Percentiles rank a stretch among this genome's conserved stretches.
phyloP scores from a whole-genome alignment of 2,329 filamentous ascomycete species.

The Sporothrix globosa region DNA sequence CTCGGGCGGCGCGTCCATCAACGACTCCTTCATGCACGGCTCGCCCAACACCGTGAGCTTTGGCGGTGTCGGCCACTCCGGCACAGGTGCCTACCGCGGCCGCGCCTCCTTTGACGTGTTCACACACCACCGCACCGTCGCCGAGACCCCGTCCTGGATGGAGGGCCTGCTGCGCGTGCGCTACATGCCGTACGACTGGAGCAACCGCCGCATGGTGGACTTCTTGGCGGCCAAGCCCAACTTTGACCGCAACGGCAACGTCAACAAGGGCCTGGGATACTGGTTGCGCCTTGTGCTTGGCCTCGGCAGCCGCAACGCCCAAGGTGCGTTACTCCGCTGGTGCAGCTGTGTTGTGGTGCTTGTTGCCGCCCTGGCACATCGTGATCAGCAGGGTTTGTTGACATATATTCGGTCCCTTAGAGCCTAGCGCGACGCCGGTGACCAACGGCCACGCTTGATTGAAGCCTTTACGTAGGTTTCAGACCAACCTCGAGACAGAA shows the following conservation, averaged over 20 bases:
- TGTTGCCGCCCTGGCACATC: constrained; percentile 43
- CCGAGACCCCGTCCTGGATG: constrained; percentile 67
- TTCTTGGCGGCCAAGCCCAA: constrained; percentile 56
- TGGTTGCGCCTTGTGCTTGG: constrained; percentile 57
- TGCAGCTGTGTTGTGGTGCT: constrained; percentile 45
- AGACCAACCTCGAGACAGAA: not conserved
- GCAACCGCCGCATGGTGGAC: constrained; percentile 51
- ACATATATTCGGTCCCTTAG: constrained; percentile 20
- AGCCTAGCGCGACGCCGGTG: not conserved
- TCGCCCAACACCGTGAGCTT: constrained; percentile 73
- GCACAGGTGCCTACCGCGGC: constrained; percentile 76
- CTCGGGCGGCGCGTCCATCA: constrained; percentile 70
- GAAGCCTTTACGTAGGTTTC: no score
- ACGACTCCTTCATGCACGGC: constrained; percentile 55
- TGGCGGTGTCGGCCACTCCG: constrained; percentile 80
- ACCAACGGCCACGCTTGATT: constrained; percentile 10
- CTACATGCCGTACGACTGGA: constrained; percentile 64
- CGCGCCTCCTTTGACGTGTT: constrained; percentile 72
- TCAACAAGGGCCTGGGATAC: constrained; percentile 56
- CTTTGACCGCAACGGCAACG: constrained; percentile 64
- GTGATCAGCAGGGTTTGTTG: constrained; percentile 27
- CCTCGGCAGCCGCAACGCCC: constrained; percentile 55
- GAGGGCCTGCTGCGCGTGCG: constrained; percentile 68
- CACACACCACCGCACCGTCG: constrained; percentile 60
- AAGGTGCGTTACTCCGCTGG: constrained; percentile 59